phyloP scores from a whole-genome alignment of 192 early-diverging fungal genomes.

The Backusella australiensis region DNA sequence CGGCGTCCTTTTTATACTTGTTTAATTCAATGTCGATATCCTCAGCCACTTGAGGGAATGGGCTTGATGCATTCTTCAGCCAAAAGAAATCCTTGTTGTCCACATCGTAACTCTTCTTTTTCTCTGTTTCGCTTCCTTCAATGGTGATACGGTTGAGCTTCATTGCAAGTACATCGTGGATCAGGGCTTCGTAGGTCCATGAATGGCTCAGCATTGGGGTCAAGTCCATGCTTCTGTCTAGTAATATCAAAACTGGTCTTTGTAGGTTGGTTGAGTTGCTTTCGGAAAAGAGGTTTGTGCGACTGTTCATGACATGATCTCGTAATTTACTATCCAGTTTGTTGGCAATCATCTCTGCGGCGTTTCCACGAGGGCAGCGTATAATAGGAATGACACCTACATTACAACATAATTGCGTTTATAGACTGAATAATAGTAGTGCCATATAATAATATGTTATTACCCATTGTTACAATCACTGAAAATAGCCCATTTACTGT shows the following conservation, averaged over 20 bases:
- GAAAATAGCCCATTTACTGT: constrained; percentile 87
- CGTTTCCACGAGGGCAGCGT: constrained; percentile 85
- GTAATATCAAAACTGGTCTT: constrained; percentile 82
- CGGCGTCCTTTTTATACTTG: constrained; percentile 93
- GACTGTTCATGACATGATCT: constrained; percentile 87
- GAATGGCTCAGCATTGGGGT: constrained; percentile 91
- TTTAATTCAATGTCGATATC: constrained; percentile 92
- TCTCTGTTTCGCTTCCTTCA: constrained; percentile 64
- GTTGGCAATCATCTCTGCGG: constrained; percentile 89
- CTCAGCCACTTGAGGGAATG: constrained; percentile 97
- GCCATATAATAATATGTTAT: background rate
- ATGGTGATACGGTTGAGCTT: constrained; percentile 84
- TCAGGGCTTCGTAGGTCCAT: constrained; percentile 96
- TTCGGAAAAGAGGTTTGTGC: constrained; percentile 81
- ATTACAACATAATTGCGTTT: too few relatives aligned
- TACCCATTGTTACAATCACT: constrained; percentile 86
- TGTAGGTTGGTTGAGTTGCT: constrained; percentile 55
- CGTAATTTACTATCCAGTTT: constrained; percentile 88
- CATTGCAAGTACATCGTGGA: constrained; percentile 95
- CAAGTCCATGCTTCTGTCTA: constrained; percentile 93
- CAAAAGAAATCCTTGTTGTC: constrained; percentile 93
- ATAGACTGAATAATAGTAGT: too few relatives aligned
- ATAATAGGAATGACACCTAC: constrained; percentile 85
- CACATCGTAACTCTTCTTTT: constrained; percentile 82
- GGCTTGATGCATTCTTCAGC: constrained; percentile 85